Evolutionary conservation across 371 early-diverging fungal genomes (phyloP).

Genomic region (Mucor lusitanicus): DNA sequence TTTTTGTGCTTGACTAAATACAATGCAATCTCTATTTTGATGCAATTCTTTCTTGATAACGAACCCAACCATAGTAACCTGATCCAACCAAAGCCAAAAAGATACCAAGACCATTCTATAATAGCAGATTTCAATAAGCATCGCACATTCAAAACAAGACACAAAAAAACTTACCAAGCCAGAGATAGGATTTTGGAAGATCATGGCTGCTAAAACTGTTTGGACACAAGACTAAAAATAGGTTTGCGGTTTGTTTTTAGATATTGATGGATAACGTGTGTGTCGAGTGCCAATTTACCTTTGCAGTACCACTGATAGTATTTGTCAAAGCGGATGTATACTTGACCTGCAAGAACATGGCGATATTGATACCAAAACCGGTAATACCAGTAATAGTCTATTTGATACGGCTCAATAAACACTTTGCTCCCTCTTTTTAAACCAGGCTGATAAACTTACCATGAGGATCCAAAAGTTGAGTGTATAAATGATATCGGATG

Average conservation of each 20-base stretch:
- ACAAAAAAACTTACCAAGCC: constrained; percentile 48
- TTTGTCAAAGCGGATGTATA: constrained; percentile 76
- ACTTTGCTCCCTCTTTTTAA: background rate
- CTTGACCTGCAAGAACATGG: constrained; percentile 80
- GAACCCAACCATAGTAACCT: constrained; percentile 68
- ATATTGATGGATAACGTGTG: background rate
- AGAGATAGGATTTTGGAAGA: constrained; percentile 70
- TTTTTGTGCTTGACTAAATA: background rate
- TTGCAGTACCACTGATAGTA: constrained; percentile 81
- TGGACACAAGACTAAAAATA: constrained; percentile 61
- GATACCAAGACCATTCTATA: constrained; percentile 69
- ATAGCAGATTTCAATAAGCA: constrained; percentile 11
- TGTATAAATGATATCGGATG: constrained; percentile 51
- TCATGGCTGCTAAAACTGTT: constrained; percentile 68
- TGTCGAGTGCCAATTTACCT: constrained; percentile 27
- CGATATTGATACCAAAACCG: constrained; percentile 76
- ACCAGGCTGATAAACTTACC: constrained; percentile 30
- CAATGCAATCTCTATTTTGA: constrained; percentile 13
- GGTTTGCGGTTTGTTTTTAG: background rate
- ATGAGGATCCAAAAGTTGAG: constrained; percentile 68
- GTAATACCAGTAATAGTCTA: constrained; percentile 68
- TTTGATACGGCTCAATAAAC: background rate
- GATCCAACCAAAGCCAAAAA: constrained; percentile 69
- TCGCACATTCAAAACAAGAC: background rate
- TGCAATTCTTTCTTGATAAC: constrained; percentile 63